phyloP scores from a whole-genome alignment of 306 rosid species.

The Senna tora region DNA sequence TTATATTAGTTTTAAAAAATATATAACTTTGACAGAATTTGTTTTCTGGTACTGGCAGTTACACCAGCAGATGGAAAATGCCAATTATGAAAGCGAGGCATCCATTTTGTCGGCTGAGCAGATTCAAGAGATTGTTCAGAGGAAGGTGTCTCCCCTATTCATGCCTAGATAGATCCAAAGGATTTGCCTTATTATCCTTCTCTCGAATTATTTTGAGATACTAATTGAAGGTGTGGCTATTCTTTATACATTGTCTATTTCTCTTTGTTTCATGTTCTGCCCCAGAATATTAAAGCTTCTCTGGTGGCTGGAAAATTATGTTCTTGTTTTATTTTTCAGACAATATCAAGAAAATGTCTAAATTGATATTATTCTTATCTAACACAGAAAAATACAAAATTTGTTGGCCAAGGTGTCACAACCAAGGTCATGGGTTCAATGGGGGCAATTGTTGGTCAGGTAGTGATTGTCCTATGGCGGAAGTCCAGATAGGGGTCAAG shows the following conservation, averaged over 20 bases:
- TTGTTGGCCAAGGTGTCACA: too few species aligned
- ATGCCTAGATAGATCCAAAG: constrained; percentile 47
- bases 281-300: neutral
- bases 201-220: constrained; percentile 8
- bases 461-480: too few species aligned
- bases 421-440: too few species aligned
- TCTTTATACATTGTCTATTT: neutral
- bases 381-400: too few species aligned
- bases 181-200: neutral
- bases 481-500: too few species aligned
- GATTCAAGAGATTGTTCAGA: constrained; percentile 66
- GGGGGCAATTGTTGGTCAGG: too few species aligned
- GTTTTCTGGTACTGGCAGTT: constrained; percentile 48
- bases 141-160: constrained; percentile 62
- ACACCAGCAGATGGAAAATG: constrained; percentile 67
- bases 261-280: neutral
- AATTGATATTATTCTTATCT: neutral
- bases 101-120: constrained; percentile 62
- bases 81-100: constrained; percentile 54
- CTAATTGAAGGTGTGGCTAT: neutral
- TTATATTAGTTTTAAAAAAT: neutral
- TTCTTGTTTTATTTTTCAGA: neutral
- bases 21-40: constrained; percentile 15
- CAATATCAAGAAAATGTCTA: neutral
- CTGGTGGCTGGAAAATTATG: neutral